phyloP scores from a whole-genome alignment of 2,329 filamentous ascomycete genomes.

The Chaetomiaceae sp. region DNA sequence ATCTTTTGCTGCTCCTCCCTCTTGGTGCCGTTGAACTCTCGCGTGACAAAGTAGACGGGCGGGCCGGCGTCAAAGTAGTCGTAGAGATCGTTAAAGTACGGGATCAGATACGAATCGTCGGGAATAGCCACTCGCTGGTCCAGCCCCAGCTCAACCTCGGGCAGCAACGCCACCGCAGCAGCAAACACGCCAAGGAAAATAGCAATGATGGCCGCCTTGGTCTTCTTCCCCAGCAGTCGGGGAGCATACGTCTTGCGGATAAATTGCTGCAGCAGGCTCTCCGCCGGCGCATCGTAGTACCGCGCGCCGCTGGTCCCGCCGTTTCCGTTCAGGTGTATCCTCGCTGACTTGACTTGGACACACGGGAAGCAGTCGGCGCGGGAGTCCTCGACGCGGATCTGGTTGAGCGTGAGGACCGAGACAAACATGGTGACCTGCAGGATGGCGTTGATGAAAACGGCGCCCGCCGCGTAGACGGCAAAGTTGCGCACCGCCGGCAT shows the following conservation, averaged over 20 bases:
- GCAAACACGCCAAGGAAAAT: constrained; percentile 86
- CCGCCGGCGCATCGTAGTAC: constrained; percentile 72
- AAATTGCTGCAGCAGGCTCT: constrained; percentile 77
- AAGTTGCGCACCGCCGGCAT: constrained; percentile 99
- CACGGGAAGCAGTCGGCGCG: constrained; percentile 92
- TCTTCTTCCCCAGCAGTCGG: constrained; percentile 70
- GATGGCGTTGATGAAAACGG: constrained; percentile 95
- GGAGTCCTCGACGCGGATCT: constrained; percentile 81
- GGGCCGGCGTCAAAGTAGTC: constrained; percentile 87
- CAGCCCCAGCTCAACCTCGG: constrained; percentile 77
- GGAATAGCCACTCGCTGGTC: constrained; percentile 95
- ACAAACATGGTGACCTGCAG: constrained; percentile 97
- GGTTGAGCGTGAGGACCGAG: constrained; percentile 85
- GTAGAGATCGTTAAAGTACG: constrained; percentile 95
- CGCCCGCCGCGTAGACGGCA: constrained; percentile 90
- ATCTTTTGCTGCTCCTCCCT: constrained; percentile 75
- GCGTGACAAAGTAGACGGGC: constrained; percentile 93
- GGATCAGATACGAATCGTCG: constrained; percentile 88
- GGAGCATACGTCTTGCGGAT: constrained; percentile 90
- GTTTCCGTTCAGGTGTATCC: constrained; percentile 58
- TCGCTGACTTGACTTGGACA: constrained; percentile 71
- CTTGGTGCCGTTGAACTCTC: constrained; percentile 72
- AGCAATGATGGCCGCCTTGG: constrained; percentile 71
- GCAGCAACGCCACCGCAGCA: constrained; percentile 77
- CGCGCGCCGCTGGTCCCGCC: constrained; percentile 55